These are phyloP conservation scores for Fusarium keratoplasticum DNA, from an alignment of 2,329 filamentous ascomycete genomes.

Conservation along the genomic window DNA sequence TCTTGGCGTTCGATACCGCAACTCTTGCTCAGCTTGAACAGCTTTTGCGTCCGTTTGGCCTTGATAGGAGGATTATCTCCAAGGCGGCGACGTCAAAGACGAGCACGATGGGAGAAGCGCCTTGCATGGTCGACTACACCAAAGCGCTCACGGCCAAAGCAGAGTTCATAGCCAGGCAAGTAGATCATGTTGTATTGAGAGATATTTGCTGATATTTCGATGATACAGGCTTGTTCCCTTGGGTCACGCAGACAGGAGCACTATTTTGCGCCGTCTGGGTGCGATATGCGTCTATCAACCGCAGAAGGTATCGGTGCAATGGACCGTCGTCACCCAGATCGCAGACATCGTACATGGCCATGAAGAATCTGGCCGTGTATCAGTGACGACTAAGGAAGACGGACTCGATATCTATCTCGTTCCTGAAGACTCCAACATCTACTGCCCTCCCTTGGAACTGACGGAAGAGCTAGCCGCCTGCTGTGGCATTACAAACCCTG, in stretches of 20 bases:
- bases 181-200: fast-evolving
- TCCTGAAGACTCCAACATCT: not conserved
- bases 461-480: not conserved
- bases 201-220: not conserved
- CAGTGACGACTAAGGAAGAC: not conserved
- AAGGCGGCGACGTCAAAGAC: not conserved
- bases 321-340: not conserved
- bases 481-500: not conserved
- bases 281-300: not conserved
- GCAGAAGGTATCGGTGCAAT: not conserved
- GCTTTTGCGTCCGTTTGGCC: not conserved
- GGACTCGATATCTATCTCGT: not conserved
- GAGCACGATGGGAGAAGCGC: not conserved
- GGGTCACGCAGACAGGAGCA: not conserved
- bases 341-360: not conserved
- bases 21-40: not conserved
- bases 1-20: not conserved
- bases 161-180: not conserved
- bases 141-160: not conserved
- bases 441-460: not conserved
- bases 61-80: not conserved
- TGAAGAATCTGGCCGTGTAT: not conserved
- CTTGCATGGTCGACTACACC: not conserved
- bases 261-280: not conserved
- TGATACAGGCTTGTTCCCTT: not conserved